Evolutionary conservation across 164 flowering plant species (phyloP).

Genomic region (Vitis rupestris): DNA sequence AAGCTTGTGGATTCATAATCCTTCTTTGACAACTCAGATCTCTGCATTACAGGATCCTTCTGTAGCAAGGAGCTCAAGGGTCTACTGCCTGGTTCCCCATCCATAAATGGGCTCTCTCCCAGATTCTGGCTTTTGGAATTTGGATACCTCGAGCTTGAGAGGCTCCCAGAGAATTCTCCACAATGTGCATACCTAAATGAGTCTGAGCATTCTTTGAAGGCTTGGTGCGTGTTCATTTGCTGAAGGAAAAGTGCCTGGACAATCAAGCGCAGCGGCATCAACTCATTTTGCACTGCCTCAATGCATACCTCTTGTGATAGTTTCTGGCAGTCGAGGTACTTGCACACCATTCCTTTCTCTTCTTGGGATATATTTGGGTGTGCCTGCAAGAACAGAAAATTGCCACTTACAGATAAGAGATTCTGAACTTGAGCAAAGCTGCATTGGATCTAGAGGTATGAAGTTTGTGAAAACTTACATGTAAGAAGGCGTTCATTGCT

Average conservation of each 20-base stretch:
- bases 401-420: neutral
- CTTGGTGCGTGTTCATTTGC: slow-evolving; percentile 80
- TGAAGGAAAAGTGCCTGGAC: slow-evolving; percentile 89
- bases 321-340: slow-evolving; percentile 80
- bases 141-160: slow-evolving; percentile 52
- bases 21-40: slow-evolving; percentile 39
- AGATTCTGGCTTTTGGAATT: slow-evolving; percentile 48
- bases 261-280: slow-evolving; percentile 88
- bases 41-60: slow-evolving; percentile 37
- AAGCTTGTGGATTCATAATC: slow-evolving; percentile 89
- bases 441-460: neutral
- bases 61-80: slow-evolving; percentile 57
- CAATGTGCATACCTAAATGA: slow-evolving; percentile 61
- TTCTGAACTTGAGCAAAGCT: neutral
- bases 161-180: slow-evolving; percentile 61
- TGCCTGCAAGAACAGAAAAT: slow-evolving; percentile 39
- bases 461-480: slow-evolving; percentile 27
- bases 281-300: slow-evolving; percentile 86
- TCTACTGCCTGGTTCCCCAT: slow-evolving; percentile 32
- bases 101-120: slow-evolving; percentile 47
- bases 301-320: slow-evolving; percentile 79
- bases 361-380: slow-evolving; percentile 67
- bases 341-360: slow-evolving; percentile 70
- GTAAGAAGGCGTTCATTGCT: slow-evolving; percentile 55
- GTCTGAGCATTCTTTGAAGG: slow-evolving; percentile 83